A percentile compares a stretch with the other conserved stretches of the same genome.
phyloP scores from a whole-genome alignment of 164 flowering plant species.

The Buxus sempervirens region DNA sequence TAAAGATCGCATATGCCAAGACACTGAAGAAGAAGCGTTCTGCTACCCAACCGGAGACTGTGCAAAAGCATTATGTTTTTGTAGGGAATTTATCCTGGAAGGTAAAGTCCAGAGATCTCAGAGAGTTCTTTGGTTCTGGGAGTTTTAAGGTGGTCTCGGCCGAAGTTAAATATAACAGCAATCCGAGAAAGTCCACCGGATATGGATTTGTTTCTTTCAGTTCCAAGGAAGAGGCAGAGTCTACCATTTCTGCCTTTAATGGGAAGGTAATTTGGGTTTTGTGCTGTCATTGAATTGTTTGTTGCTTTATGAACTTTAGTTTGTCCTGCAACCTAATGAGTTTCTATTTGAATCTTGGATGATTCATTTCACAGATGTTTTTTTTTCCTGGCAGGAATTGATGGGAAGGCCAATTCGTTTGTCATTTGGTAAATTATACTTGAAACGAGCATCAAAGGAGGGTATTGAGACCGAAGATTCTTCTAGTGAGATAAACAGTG shows the following conservation, averaged over 20 bases:
- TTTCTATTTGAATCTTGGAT: background rate
- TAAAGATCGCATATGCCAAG: conserved; percentile 57
- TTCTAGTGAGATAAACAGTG: conserved; percentile 22
- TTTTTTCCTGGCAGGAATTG: conserved; percentile 39
- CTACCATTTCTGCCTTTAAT: conserved; percentile 55
- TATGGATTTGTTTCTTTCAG: conserved; percentile 79
- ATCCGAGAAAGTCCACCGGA: conserved; percentile 62
- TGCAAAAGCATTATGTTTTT: conserved; percentile 49
- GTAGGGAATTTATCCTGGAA: conserved; percentile 67
- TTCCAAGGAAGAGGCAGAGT: conserved; percentile 59
- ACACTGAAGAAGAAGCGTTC: conserved; percentile 37
- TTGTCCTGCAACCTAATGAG: background rate
- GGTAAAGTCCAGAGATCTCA: conserved; percentile 58
- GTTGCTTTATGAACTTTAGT: background rate
- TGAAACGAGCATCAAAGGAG: conserved; percentile 29
- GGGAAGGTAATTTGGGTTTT: conserved; percentile 58
- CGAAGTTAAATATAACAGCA: conserved; percentile 54
- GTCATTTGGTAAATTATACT: conserved; percentile 46
- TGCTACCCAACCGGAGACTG: conserved; percentile 26
- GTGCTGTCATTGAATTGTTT: background rate
- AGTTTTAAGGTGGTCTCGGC: conserved; percentile 44
- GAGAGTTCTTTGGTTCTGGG: conserved; percentile 55
- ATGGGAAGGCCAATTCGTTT: conserved; percentile 67
- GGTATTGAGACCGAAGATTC: conserved; percentile 24
- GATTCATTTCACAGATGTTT: conserved; percentile 1